phyloP scores from a whole-genome alignment of 1,139 yeast species.

The Kodamaea sp. region DNA sequence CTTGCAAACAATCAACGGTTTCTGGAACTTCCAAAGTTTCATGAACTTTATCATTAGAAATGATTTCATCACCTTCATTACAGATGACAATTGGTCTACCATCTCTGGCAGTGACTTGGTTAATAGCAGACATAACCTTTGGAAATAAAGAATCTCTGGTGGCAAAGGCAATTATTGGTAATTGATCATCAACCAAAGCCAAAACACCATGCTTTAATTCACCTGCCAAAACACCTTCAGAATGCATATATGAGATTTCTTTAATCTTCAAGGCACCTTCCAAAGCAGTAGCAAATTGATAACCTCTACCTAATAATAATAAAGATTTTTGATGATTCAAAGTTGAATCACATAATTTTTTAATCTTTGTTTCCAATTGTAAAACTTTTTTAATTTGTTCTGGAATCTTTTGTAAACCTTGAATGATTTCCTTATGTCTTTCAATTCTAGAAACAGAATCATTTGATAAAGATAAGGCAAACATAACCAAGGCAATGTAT shows the following conservation, averaged over 20 bases:
- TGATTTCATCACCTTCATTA: constrained; percentile 76
- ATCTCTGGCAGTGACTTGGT: constrained; percentile 95
- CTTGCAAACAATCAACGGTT: constrained; percentile 97
- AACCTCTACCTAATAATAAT: constrained; percentile 93
- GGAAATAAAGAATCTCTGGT: constrained; percentile 98
- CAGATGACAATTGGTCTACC: constrained; percentile 95
- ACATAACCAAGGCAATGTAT: constrained; percentile 94
- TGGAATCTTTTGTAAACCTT: constrained; percentile 81
- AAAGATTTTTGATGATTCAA: constrained; percentile 82
- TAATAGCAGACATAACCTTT: constrained; percentile 91
- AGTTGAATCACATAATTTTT: constrained; percentile 66
- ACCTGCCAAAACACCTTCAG: constrained; percentile 99
- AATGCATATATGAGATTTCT: constrained; percentile 98
- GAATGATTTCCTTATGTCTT: constrained; percentile 83
- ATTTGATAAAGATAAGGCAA: constrained; percentile 89
- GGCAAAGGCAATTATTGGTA: constrained; percentile 94
- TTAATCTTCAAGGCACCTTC: constrained; percentile 98
- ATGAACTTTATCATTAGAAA: constrained; percentile 52
- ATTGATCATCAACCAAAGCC: constrained; percentile 89
- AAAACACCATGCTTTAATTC: constrained; percentile 98
- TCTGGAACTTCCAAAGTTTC: constrained; percentile 85
- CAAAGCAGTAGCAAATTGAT: constrained; percentile 93
- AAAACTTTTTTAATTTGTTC: constrained; percentile 79
- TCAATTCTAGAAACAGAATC: constrained; percentile 74
- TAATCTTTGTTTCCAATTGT: constrained; percentile 68